Percentiles rank a stretch among this genome's conserved stretches.
Conservation (phyloP, 2,329 filamentous ascomycete species). For the Claviceps quebecensis region DNA sequence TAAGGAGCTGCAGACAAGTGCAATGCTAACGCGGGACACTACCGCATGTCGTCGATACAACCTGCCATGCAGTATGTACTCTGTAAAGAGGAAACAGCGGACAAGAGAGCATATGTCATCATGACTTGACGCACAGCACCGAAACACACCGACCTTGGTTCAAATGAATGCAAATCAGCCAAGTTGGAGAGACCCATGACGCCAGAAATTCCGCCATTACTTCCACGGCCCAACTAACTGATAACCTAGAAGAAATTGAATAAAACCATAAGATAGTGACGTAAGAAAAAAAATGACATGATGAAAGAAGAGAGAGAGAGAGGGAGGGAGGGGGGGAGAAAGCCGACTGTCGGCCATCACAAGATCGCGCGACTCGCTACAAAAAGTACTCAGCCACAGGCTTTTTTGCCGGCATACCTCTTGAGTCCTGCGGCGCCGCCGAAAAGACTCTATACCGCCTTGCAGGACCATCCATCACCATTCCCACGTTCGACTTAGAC, state of each 20-base stretch:
- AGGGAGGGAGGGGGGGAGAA: not conserved
- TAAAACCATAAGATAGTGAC: too few species aligned
- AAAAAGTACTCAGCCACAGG: constrained; percentile 96
- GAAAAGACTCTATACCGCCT: constrained; percentile 91
- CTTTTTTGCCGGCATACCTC: constrained; percentile 98
- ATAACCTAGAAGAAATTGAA: too few species aligned
- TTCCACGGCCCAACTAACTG: too few species aligned
- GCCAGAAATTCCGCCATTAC: too few species aligned
- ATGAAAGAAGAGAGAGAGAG: not conserved
- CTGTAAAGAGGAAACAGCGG: too few species aligned
- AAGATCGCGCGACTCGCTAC: constrained; percentile 19
- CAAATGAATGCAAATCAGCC: too few species aligned
- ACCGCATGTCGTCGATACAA: too few species aligned
- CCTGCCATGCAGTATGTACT: too few species aligned
- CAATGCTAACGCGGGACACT: too few species aligned
- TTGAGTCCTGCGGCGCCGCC: constrained; percentile 85
- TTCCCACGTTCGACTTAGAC: constrained; percentile 30
- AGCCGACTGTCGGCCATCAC: not conserved
- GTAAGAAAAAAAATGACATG: not conserved
- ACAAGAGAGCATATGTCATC: not conserved
- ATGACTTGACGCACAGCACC: not conserved
- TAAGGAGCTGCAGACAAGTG: too few species aligned
- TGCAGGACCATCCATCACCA: constrained; percentile 53
- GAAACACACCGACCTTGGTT: too few species aligned
- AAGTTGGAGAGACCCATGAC: too few species aligned